Percentiles rank a stretch among this genome's conserved stretches.
Conservation (phyloP, 495 filamentous ascomycete species). For the Trichoderma gamsii region DNA sequence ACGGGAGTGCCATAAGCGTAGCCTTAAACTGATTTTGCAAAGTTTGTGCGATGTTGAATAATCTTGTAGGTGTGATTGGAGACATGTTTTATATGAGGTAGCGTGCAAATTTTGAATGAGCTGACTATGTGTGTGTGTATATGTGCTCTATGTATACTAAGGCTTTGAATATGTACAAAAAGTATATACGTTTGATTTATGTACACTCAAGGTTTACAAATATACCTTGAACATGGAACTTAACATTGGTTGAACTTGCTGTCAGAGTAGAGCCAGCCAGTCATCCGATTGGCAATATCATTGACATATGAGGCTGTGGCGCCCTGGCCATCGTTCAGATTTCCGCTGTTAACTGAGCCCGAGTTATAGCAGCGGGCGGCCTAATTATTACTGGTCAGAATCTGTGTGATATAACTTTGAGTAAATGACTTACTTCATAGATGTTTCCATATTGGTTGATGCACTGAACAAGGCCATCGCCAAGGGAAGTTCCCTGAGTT, state of each 20-base stretch:
- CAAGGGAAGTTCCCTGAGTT: constrained; percentile 29
- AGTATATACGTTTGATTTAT: no score
- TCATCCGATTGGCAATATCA: constrained; percentile 53
- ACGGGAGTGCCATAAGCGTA: no score
- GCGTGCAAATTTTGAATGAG: no score
- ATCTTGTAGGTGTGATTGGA: no score
- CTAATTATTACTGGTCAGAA: constrained; percentile 29
- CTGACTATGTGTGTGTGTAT: no score
- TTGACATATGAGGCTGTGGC: constrained; percentile 53
- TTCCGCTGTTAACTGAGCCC: constrained; percentile 36
- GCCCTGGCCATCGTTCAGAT: constrained; percentile 41
- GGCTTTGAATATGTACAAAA: no score
- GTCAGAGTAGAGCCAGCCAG: constrained; percentile 30
- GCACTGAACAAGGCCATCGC: constrained; percentile 34
- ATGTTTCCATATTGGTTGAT: constrained; percentile 26
- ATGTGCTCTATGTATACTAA: no score
- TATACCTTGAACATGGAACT: no score
- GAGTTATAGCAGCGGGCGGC: constrained; percentile 51
- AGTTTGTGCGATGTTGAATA: no score
- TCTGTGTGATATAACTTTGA: constrained; percentile 17
- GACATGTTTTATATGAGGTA: no score
- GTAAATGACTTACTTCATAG: constrained; percentile 22
- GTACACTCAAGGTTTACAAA: no score
- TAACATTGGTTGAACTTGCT: constrained; percentile 2
- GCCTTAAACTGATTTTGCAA: no score